Base-by-base conservation (phyloP, 805 yeast species). In the Wickerhamomyces hampshirensis region DNA sequence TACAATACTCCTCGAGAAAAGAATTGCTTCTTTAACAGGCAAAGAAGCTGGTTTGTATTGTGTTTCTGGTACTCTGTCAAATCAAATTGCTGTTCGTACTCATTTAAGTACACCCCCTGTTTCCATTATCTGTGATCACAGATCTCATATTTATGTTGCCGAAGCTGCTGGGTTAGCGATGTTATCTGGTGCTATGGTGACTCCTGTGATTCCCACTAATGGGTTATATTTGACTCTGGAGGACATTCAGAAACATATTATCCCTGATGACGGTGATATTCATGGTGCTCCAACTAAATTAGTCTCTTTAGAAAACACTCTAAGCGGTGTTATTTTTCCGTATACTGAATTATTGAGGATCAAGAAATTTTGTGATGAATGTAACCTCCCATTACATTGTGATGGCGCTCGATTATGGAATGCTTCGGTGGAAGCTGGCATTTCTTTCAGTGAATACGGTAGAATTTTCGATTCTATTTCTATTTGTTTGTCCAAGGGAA, bases 391-490 rank as follows among this genome's bases (percentile, higher is more conserved):
- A 38, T 59, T 88, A 47, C 97, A 91, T 53, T 75, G 88, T 50
- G 98, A 89, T 58, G 98, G 97, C 44, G 98, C 97, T n/a, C 73
- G 98, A 50, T 63, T 89, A 34, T 88, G 94, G 89, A 87, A 89
- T 54, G 96, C 96, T 7, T 68, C 77, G 26, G 83, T 73, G 9
- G 89, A 73, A 21, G 71, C 86, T 6, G 58, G 55, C 2, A 35
- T 48, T 11, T 60, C 86, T 9, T 61, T 89, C 36, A 63, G 60
- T 15, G 84, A 85, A 48, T 87, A 80, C 59, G 84, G 95, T 47
- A 66, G 71, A 40, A 62, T 78, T 40, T 89, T 89, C 57, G 97
- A 89, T 60, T 75, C 93, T 10, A 84, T 89, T 31, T 84, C 95
- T 6, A 69, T 89, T 34, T 89, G 98, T 60, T 63, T 89, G 33